A percentile compares a stretch with the other conserved stretches of the same genome.
These are phyloP conservation scores for Solanum appendiculatum DNA, from an alignment of 257 asterid genomes.

Conservation along the genomic window DNA sequence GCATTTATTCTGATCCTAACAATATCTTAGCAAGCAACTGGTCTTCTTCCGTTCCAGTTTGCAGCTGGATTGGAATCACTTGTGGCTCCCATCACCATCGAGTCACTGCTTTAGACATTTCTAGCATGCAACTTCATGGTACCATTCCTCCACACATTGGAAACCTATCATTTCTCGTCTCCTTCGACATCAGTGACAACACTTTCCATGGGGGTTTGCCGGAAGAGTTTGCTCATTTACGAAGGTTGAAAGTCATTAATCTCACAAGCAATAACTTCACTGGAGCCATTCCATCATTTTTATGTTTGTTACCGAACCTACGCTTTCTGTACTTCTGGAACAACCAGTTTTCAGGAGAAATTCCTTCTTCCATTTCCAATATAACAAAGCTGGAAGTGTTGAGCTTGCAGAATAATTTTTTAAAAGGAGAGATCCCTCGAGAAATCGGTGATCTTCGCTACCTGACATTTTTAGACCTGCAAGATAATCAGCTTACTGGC, in stretches of 20 bases:
- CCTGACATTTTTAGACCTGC: background rate
- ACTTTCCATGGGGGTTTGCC: background rate
- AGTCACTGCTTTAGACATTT: background rate
- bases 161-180: background rate
- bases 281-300: background rate
- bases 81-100: background rate
- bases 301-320: background rate
- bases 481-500: slow-evolving; percentile 2
- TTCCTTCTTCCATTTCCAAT: background rate
- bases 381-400: background rate
- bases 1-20: background rate
- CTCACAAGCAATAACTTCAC: background rate
- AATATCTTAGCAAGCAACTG: background rate
- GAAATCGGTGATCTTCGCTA: slow-evolving; percentile 1
- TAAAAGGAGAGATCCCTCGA: background rate
- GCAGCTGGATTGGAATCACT: background rate
- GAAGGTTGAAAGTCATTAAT: background rate
- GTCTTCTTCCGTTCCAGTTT: background rate
- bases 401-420: background rate
- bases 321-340: background rate
- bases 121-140: background rate
- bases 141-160: background rate
- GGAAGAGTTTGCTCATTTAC: background rate
- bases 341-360: background rate
- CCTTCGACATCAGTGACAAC: background rate